These are phyloP conservation scores for Orbilia oligospora DNA, from an alignment of 2,329 filamentous ascomycete genomes.

Conservation along the genomic window DNA sequence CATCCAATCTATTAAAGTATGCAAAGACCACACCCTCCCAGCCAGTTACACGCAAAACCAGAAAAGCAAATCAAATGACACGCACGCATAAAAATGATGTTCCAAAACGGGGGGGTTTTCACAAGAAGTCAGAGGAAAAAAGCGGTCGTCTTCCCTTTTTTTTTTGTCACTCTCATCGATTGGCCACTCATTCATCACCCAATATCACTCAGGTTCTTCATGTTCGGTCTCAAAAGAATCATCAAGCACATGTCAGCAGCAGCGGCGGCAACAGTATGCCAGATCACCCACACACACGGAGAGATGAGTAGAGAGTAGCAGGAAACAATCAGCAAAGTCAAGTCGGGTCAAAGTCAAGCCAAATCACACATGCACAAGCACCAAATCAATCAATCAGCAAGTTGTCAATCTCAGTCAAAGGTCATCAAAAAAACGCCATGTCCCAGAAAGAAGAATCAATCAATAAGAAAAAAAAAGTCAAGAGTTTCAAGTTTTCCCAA, in stretches of 20 bases:
- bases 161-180: conserved; percentile 16
- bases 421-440: conserved; percentile 39
- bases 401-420: conserved; percentile 14
- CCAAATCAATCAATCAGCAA: conserved; percentile 26
- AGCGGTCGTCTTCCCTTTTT: too few species aligned
- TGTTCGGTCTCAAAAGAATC: conserved; percentile 39
- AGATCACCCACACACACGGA: conserved; percentile 22
- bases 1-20: conserved; percentile 21
- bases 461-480: conserved; percentile 22
- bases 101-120: conserved; percentile 33
- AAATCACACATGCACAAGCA: conserved; percentile 28
- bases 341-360: conserved; percentile 2
- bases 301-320: conserved; percentile 22
- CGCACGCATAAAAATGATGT: conserved; percentile 9
- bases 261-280: conserved; percentile 10
- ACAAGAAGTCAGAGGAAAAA: conserved; percentile 1
- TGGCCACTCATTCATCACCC: conserved; percentile 34
- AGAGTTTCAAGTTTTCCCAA: conserved; percentile 17
- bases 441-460: conserved; percentile 29
- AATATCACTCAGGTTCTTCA: conserved; percentile 41
- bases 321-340: conserved; percentile 25
- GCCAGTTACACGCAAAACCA: conserved; percentile 37
- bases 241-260: conserved; percentile 29
- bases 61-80: conserved; percentile 39
- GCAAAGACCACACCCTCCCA: conserved; percentile 1